Evolutionary conservation across 225 moss, liverwort and hornwort species (phyloP).

Genomic region (Thuidium tamariscinum): DNA sequence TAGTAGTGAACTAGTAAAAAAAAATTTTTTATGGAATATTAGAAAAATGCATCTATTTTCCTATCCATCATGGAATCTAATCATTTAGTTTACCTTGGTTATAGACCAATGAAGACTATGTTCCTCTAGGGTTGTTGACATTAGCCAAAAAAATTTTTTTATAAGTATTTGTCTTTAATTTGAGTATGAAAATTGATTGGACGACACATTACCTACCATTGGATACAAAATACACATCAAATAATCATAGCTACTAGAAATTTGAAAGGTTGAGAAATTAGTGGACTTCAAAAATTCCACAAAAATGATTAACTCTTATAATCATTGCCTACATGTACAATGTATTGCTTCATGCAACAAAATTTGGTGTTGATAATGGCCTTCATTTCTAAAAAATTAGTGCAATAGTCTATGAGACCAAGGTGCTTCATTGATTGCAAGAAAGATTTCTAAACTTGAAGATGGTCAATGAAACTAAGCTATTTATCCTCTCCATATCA

Average conservation of each 20-base stretch:
- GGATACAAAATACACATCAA: fast-evolving
- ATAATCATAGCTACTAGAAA: background rate
- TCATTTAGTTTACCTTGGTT: background rate
- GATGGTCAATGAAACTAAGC: background rate
- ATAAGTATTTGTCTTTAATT: background rate
- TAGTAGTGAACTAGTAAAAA: too few relatives aligned
- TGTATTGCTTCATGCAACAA: background rate
- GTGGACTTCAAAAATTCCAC: background rate
- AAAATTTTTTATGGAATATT: too few relatives aligned
- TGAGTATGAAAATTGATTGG: background rate
- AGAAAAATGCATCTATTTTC: background rate
- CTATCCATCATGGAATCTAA: background rate
- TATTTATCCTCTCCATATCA: background rate
- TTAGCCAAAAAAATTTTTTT: background rate
- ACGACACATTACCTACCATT: fast-evolving
- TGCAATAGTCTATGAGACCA: background rate
- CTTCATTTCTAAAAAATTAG: background rate
- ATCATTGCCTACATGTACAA: background rate
- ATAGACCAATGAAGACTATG: fast-evolving
- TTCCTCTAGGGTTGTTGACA: fast-evolving
- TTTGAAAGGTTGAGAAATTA: background rate
- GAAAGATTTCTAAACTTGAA: background rate
- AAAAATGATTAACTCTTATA: fast-evolving
- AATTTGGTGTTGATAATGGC: background rate
- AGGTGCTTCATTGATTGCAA: background rate